A percentile compares a stretch with the other conserved stretches of the same genome.
Evolutionary conservation across 2,329 filamentous ascomycete genomes (phyloP).

Genomic region (Penicillium sp.): DNA sequence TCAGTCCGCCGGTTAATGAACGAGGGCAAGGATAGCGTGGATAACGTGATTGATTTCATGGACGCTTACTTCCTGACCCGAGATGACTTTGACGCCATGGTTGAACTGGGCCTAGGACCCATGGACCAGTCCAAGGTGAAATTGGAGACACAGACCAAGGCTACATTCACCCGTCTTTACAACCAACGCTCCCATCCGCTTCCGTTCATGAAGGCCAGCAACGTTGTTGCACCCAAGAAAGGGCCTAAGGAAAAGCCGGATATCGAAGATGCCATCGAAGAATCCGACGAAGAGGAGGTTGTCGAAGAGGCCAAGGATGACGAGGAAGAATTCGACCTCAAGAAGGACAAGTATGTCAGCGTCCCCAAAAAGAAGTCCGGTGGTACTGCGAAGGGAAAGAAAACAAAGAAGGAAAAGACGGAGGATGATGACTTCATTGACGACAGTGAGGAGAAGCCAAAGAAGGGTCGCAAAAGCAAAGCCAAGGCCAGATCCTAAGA

Average conservation of each 20-base stretch:
- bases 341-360: slow-evolving; percentile 96
- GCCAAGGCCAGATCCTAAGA: slow-evolving; percentile 14
- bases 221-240: slow-evolving; percentile 69
- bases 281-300: slow-evolving; percentile 72
- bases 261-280: slow-evolving; percentile 92
- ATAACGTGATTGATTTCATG: slow-evolving; percentile 88
- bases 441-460: slow-evolving; percentile 54
- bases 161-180: slow-evolving; percentile 86
- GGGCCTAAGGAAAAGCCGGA: slow-evolving; percentile 75
- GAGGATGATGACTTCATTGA: slow-evolving; percentile 43
- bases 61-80: slow-evolving; percentile 93
- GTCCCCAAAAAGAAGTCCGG: slow-evolving; percentile 63
- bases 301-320: slow-evolving; percentile 58
- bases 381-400: slow-evolving; percentile 36
- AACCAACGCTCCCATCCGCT: slow-evolving; percentile 83
- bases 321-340: slow-evolving; percentile 76
- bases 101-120: slow-evolving; percentile 83
- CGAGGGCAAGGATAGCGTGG: slow-evolving; percentile 78
- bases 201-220: slow-evolving; percentile 93
- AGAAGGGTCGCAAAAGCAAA: slow-evolving; percentile 43
- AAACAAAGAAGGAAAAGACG: slow-evolving; percentile 39
- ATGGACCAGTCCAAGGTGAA: slow-evolving; percentile 73
- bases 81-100: slow-evolving; percentile 89
- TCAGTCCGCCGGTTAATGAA: slow-evolving; percentile 69
- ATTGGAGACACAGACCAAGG: slow-evolving; percentile 81